Base-by-base conservation (phyloP, 345 rosid genomes). In the Eucalyptus sp. region DNA sequence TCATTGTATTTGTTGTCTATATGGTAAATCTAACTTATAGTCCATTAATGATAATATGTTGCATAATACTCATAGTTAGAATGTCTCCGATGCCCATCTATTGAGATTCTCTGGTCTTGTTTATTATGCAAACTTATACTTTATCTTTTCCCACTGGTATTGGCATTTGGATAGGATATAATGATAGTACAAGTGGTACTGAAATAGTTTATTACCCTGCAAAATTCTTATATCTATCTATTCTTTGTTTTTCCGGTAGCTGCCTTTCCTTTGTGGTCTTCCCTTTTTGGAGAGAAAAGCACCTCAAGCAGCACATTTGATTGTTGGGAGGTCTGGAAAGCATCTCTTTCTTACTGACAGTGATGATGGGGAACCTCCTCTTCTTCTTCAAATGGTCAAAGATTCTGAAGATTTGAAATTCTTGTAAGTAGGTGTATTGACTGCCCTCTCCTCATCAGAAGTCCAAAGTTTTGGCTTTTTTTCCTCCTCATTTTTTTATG, bases 221-320 rank as follows among this genome's bases (percentile, higher is more conserved):
- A 80, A 50, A 85, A 76, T 24, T 76, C 27, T 41, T 46, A 15
- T 58, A 3, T n/a, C 88, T 5, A 50, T 50, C 25, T 44, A n/a
- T 20, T 58, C 80, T 37, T 89, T 22, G 88, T 91, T 87, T 54
- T 56, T 92, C 81, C 48, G 86, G 88, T 93, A 96, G 99, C 95
- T 96, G 86, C 99, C 99, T n/a, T 79, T 97, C 90, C 97, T 96
- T 31, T 96, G 97, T 87, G 99, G 99, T 90, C 95, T 96, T 89
- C 95, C 97, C 83, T 96, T 96, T 94, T 98, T 97, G 46, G 99
- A 97, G 93, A 93, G 94, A 88, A 93, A 94, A 90, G 99, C 98
- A 64, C 93, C 98, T 89, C 95, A 96, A 92, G 94, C 97, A 56
- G 98, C 99, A 64, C 99, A 96, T 86, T 90, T 97, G 86, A 90